A percentile compares a stretch with the other conserved stretches of the same genome.
Evolutionary conservation across 1,139 yeast species (phyloP).

Genomic region (Chernovozyma aurita): DNA sequence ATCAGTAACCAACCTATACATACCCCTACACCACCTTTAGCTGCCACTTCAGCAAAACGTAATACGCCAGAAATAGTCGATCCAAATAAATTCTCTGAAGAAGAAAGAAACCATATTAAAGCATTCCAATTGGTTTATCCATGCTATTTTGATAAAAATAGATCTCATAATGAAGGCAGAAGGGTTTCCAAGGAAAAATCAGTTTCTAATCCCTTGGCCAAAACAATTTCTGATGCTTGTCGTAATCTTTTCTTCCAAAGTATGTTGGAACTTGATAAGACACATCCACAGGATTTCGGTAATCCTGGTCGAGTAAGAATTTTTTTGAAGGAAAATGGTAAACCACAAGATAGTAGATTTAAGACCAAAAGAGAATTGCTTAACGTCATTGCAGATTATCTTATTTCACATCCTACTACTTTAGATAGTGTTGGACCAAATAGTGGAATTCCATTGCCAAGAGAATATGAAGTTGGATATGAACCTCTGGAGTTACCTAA

Average conservation of each 20-base stretch:
- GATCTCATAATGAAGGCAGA: constrained; percentile 80
- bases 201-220: constrained; percentile 84
- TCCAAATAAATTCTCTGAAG: constrained; percentile 37
- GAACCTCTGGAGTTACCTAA: constrained; percentile 63
- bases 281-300: constrained; percentile 96
- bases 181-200: constrained; percentile 65
- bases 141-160: constrained; percentile 78
- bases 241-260: constrained; percentile 46
- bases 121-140: constrained; percentile 79
- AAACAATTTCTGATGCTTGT: constrained; percentile 68
- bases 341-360: constrained; percentile 32
- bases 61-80: constrained; percentile 27
- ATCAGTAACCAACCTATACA: constrained; percentile 17
- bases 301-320: constrained; percentile 93
- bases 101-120: constrained; percentile 58
- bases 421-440: constrained; percentile 51
- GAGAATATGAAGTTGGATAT: constrained; percentile 50
- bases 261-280: constrained; percentile 70
- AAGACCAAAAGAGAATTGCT: constrained; percentile 66
- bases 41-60: constrained; percentile 7
- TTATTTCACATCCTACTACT: constrained; percentile 69
- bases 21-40: constrained; percentile 8
- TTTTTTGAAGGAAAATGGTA: constrained; percentile 49
- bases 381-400: constrained; percentile 55
- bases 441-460: constrained; percentile 56